Base-by-base conservation (phyloP, 2,329 filamentous ascomycete species). In the Sporothrix pseudoabietina region DNA sequence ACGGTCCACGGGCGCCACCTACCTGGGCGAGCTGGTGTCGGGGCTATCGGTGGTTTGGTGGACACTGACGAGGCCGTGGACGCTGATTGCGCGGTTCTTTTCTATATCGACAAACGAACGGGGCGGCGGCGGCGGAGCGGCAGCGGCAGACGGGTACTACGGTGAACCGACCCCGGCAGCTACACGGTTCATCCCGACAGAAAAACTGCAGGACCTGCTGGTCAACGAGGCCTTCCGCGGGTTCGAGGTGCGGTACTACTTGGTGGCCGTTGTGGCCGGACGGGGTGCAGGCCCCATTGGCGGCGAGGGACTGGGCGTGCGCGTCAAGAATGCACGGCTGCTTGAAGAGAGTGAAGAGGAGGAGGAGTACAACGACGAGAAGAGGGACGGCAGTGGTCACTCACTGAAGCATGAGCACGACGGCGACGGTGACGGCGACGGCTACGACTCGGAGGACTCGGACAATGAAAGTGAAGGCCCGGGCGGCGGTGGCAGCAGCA, bases 171-270 rank as follows among this genome's bases (percentile, higher is more conserved):
- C 55, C 16, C 59, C 76, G 47, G 73, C 75, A 19, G 55, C 73
- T 12, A 76, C 75, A 61, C 82, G 87, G 72, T 87, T 90, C 81
- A 98, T 99, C 74, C 95, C 96, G 0, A 97, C 95, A 0, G 92
- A 92, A 61, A 91, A 93, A 82, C 97, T 99, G 73, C 93, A 93
- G 79, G 96, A 99, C 80, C 91, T 99, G 73, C 89, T 98, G 71
- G 92, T 99, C 69, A 94, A 98, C 80, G 96, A 99, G 84, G 96
- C 94, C 3, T 98, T 98, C 82, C 89, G 89, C 73, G 94, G 94
- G 0, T 97, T 98, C 79, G 93, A 94, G 82, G 94, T 98, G 49
- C 85, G 91, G 55, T 97, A 95, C 79, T 98, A 97, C 79, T 84
- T 99, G 9, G 89, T 93, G 4, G 92, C 98, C 41, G 91, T 98